phyloP scores from a whole-genome alignment of 2,329 filamentous ascomycete species.

The Chaetomiaceae sp. region DNA sequence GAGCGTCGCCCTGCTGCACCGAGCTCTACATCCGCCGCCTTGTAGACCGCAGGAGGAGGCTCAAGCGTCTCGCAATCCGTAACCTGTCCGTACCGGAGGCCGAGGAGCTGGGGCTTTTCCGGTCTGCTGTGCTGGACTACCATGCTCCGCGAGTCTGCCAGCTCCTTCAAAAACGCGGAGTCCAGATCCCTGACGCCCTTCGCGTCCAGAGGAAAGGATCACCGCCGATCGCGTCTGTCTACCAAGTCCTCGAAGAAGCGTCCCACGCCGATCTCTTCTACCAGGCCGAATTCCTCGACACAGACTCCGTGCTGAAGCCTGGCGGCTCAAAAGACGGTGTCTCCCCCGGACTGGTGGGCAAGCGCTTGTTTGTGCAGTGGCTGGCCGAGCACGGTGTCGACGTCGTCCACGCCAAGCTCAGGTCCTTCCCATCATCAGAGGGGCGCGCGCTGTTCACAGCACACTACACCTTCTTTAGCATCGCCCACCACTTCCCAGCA shows the following conservation, averaged over 20 bases:
- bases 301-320: not conserved
- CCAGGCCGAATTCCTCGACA: not conserved
- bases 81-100: not conserved
- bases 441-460: too few relatives aligned
- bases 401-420: too few relatives aligned
- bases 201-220: too few relatives aligned
- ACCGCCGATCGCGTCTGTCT: not conserved
- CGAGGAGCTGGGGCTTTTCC: not conserved
- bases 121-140: not conserved
- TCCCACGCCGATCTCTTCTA: not conserved
- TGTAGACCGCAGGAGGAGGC: too few relatives aligned
- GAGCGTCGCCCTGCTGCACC: too few relatives aligned
- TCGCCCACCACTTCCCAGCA: too few relatives aligned
- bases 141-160: not conserved
- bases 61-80: too few relatives aligned
- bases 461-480: too few relatives aligned
- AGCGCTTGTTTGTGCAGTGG: not conserved
- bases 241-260: not conserved
- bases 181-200: not conserved
- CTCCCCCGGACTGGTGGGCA: too few relatives aligned
- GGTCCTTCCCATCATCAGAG: too few relatives aligned
- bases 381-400: not conserved
- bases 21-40: too few relatives aligned
- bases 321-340: too few relatives aligned
- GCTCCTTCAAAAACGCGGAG: not conserved